A percentile compares a stretch with the other conserved stretches of the same genome.
These are phyloP conservation scores for Aspergillus sojae DNA, from an alignment of 2,329 filamentous ascomycete species.

Conservation along the genomic window DNA sequence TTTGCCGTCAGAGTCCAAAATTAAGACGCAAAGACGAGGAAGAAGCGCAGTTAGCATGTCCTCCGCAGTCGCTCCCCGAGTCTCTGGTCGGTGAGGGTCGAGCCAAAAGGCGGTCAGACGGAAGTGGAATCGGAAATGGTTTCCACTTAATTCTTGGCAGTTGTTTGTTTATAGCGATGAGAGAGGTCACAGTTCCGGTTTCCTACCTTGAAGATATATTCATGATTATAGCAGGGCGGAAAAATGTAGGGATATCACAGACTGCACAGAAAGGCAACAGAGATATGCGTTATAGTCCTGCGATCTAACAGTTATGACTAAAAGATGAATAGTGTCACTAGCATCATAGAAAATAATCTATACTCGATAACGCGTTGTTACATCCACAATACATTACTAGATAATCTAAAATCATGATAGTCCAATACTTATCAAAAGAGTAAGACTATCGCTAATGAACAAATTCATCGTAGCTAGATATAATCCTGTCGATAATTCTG, in stretches of 20 bases:
- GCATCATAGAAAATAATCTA: no score
- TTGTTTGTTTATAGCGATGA: no score
- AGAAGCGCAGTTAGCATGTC: neutral
- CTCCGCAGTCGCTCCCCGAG: neutral
- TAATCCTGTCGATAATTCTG: constrained; percentile 12
- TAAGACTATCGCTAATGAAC: neutral
- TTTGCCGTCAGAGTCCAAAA: neutral
- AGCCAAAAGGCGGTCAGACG: constrained; percentile 5
- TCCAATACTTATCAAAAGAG: neutral
- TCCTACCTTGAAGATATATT: no score
- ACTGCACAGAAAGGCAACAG: no score
- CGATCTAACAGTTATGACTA: no score
- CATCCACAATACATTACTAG: neutral
- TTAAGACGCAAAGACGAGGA: neutral
- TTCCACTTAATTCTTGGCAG: neutral
- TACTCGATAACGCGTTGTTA: no score
- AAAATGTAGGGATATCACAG: no score
- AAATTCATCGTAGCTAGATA: constrained; percentile 7
- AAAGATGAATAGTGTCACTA: no score
- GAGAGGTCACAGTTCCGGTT: no score
- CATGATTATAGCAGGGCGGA: no score
- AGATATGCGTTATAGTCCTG: no score
- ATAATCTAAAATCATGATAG: neutral
- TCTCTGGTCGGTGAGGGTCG: neutral
- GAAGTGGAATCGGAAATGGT: neutral